These are phyloP conservation scores for Viridothelium virens DNA, from an alignment of 495 filamentous ascomycete genomes.

Conservation along the genomic window DNA sequence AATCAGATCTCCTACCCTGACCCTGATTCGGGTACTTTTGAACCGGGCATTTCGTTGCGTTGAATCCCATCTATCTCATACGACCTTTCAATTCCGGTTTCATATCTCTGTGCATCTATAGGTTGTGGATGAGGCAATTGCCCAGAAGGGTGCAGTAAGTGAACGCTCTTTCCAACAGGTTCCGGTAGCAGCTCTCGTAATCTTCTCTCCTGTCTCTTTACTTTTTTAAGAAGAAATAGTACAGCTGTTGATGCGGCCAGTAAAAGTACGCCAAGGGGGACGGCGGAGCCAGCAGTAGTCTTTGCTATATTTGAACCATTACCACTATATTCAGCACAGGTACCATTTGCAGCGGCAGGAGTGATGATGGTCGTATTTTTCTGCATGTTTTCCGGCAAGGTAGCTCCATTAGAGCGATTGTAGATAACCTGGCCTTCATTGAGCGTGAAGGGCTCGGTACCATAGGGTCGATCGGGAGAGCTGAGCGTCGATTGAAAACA, in stretches of 20 bases:
- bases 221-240: neutral
- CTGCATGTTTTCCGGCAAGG: neutral
- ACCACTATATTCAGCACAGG: neutral
- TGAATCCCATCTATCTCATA: neutral
- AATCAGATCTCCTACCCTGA: neutral
- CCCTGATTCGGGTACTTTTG: neutral
- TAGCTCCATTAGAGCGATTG: neutral
- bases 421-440: neutral
- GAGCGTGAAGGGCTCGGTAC: neutral
- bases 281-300: neutral
- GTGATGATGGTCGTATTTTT: neutral
- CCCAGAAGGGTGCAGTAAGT: neutral
- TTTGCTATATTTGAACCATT: neutral
- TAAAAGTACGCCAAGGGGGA: neutral
- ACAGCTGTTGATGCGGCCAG: neutral
- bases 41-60: neutral
- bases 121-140: neutral
- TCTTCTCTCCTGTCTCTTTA: neutral
- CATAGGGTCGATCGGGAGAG: neutral
- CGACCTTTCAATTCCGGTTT: neutral
- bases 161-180: neutral
- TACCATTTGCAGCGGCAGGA: neutral
- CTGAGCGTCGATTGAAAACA: neutral
- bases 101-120: neutral
- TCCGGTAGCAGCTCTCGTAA: neutral